These are phyloP conservation scores for Gossypium lobatum DNA, from an alignment of 441 rosid genomes.

Conservation along the genomic window DNA sequence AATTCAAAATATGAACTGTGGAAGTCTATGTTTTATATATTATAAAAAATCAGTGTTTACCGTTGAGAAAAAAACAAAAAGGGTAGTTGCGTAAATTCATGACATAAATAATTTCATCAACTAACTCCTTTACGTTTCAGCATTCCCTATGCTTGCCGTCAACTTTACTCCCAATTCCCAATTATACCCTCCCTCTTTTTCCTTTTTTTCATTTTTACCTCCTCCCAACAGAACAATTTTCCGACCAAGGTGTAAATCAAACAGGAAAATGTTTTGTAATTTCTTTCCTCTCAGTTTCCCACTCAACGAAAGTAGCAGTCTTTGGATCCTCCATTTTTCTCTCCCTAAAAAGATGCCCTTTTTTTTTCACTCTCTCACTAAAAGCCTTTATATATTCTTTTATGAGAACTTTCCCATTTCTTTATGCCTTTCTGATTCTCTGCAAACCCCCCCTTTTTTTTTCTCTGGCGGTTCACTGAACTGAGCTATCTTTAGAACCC, in stretches of 20 bases:
- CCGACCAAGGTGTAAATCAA: neutral
- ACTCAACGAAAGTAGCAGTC: constrained; percentile 13
- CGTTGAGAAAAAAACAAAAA: constrained; percentile 10
- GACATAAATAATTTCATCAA: neutral
- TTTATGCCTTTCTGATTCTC: constrained; percentile 21
- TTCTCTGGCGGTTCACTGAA: neutral
- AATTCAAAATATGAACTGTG: no score
- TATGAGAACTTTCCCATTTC: constrained; percentile 10
- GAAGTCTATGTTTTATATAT: no score
- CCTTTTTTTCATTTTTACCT: neutral
- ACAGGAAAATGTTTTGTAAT: constrained; percentile 14
- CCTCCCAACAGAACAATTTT: neutral
- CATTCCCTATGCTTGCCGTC: constrained; percentile 2
- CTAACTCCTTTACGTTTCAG: constrained; percentile 7
- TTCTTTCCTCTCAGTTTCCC: constrained; percentile 14
- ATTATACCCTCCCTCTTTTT: constrained; percentile 19
- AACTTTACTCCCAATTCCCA: constrained; percentile 15
- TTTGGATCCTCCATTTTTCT: constrained; percentile 29
- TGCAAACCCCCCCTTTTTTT: constrained; percentile 17
- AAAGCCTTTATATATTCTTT: constrained; percentile 5
- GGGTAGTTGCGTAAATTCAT: constrained; percentile 8
- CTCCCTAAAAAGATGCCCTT: neutral
- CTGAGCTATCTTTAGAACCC: constrained; percentile 13
- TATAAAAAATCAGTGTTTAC: neutral
- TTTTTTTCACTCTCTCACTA: constrained; percentile 8